Evolutionary conservation across 768 basidiomycete species (phyloP), one percentile per base, ranked within the genome.

Genomic region (Tulasnella sp.): DNA sequence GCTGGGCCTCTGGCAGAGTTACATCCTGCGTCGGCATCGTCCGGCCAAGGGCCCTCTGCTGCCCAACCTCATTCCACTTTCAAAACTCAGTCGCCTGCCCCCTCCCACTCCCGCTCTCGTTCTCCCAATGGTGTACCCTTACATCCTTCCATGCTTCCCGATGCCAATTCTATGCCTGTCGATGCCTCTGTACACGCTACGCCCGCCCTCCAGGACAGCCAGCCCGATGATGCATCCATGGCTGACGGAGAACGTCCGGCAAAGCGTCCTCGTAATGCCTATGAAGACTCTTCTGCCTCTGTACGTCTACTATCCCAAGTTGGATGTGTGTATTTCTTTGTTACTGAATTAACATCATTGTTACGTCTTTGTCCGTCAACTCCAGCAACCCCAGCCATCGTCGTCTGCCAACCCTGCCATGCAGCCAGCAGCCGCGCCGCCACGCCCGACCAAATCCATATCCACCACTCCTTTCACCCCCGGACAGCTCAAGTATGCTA

Each of bases 401-500:
- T 82, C 73, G 82, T 84, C 77, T 82, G 84, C 37, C 82, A 82
- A 57, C 86, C 85, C 78, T 57, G 29, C 51, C 37, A 67, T 61
- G 72, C 73, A 46, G 29, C 48, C 46, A 51, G 85, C 86, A 26
- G 82, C 84, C 39, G 77, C 80, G 51, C 80, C 79, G 48, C 76
- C 82, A 80, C 82, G 82, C 46, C 74, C 81, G 71, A 57, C 75
- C 40, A 57, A 61, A 67, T 61, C 46, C 23, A 15, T 57, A 11
- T 57, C 75, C 81, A 44, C 77, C 74, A 42, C 46, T 61, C 29
- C 32, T 77, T 83, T 96, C 80, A 91, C 90, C 78, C 80, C 85
- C 23, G 86, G 88, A 11, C 98, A 99, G 83, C 90, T 90, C 84
- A 92, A 93, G 57, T 95, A 94, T 83, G 91, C 92, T 80, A 84